Base-by-base conservation (phyloP, 768 basidiomycete genomes). In the Pleurotus pulmonarius region DNA sequence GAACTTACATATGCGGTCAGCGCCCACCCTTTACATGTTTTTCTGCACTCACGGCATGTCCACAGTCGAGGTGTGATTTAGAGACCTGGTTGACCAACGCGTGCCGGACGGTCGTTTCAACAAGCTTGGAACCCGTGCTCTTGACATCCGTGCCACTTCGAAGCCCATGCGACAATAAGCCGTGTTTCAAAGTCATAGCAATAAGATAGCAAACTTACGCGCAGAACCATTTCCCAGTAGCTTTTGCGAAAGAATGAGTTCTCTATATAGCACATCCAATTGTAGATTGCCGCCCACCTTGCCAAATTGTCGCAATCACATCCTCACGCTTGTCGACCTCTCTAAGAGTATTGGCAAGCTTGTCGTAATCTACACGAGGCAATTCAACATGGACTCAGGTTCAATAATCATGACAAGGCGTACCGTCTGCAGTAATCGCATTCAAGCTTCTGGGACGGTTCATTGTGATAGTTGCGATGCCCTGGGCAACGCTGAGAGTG, bases 221-320 rank as follows among this genome's bases (percentile, higher is more conserved):
- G 72, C 85, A 89, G 67, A 89, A 88, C 86, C 86, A 88, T 59
- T 74, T 79, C 2, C 87, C 87, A 34, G 74, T 83, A 8, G 83
- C 87, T 87, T 45, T 20, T 20, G 24, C 53, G 25, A 39, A 39
- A 46, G 15, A 58, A 44, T 47, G 5, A 54, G 43, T 1, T 4
- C 51, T 29, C 29, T 34, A 34, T 3, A 22, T 9, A 46, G 13
- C 56, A 54, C 39, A 24, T 20, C 15, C 40, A 4, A 45, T 26
- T 26, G 39, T 11, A 5, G 29, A 8, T 6, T 37, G 49, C 18
- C 18, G 53, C 67, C 49, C 58, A 80, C 86, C 87, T 75, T 87
- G 87, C 81, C 84, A 82, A 7, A 89, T 70, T 1, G 87, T 89
- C 22, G 82, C 80, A 22, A 85, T 56, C 5, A 88, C 85, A 61